Evolutionary conservation across 2,329 filamentous ascomycete genomes (phyloP), one percentile per base, ranked within the genome.

Genomic region (Biscogniauxia mediterranea): DNA sequence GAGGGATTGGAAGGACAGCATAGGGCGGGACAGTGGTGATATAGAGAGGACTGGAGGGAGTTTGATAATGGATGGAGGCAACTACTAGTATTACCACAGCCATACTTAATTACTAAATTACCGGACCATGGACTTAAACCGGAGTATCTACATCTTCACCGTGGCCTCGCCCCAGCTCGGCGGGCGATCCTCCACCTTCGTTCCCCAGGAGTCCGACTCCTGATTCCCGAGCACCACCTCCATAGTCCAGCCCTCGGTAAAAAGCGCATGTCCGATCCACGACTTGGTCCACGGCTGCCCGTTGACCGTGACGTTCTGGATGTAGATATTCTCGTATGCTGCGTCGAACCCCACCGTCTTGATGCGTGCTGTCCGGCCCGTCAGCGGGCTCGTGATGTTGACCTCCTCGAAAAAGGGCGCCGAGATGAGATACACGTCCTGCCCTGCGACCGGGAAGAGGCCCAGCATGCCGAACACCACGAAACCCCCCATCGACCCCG

Each of bases 401-500:
- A 87, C 73, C 55, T 81, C 78, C 53, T 79, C 76, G 69, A 89
- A 89, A 69, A 87, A 89, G 0, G 86, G 85, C 0, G 85, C 82
- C 4, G 79, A 86, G 60, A 88, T 86, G 38, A 89, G 79, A 62
- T 89, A 88, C 0, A 88, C 83, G 57, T 88, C 79, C 64, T 88
- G 86, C 0, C 85, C 86, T 0, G 83, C 78, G 15, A 87, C 80
- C 0, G 86, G 86, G 72, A 83, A 89, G 7, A 88, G 74, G 0
- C 85, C 86, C 69, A 88, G 80, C 83, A 88, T 86, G 20, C 80
- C 79, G 3, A 88, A 78, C 0, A 79, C 81, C 1, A 81, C 78
- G 59, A 87, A 89, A 0, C 80, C 81, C 2, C 85, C 85, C 85
- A 89, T 88, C 2, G 86, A 84, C 0, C 86, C 86, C 17, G 79